A percentile compares a stretch with the other conserved stretches of the same genome.
These are phyloP conservation scores for Pilaira anomala DNA, from an alignment of 192 early-diverging fungal genomes.

Conservation along the genomic window DNA sequence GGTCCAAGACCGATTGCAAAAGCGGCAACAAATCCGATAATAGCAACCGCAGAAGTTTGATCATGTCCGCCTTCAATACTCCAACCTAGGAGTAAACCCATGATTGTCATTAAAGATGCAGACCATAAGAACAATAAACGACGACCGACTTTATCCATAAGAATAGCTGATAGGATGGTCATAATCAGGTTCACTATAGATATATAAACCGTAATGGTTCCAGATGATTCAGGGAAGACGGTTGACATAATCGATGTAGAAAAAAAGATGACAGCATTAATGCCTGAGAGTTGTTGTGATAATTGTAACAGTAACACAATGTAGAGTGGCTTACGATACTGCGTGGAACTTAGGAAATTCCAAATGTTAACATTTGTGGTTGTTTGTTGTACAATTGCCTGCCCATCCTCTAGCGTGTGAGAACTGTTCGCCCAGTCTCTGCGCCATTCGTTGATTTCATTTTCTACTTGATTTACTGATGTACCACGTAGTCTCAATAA, in stretches of 20 bases:
- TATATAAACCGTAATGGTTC: constrained; percentile 75
- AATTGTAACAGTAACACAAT: constrained; percentile 69
- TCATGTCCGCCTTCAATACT: constrained; percentile 39
- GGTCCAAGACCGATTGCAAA: constrained; percentile 80
- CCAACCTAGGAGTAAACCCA: constrained; percentile 57
- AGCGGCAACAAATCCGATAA: constrained; percentile 72
- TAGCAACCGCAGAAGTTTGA: constrained; percentile 50
- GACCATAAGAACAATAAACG: constrained; percentile 66
- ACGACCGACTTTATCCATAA: constrained; percentile 77
- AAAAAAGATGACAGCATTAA: constrained; percentile 88
- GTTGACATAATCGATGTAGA: constrained; percentile 69
- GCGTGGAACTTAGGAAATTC: constrained; percentile 40
- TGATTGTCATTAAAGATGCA: constrained; percentile 53
- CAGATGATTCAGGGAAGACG: constrained; percentile 59
- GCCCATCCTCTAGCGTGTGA: too few relatives aligned
- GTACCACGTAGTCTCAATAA: constrained; percentile 54
- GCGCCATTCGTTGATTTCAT: constrained; percentile 53
- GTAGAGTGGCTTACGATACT: constrained; percentile 62
- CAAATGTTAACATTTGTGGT: constrained; percentile 31
- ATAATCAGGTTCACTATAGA: constrained; percentile 70
- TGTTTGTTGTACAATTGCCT: constrained; percentile 23
- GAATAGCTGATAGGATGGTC: constrained; percentile 65
- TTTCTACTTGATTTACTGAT: constrained; percentile 41
- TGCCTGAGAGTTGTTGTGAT: constrained; percentile 86
- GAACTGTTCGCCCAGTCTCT: constrained; percentile 23